Base-by-base conservation (phyloP, 2,329 filamentous ascomycete genomes). In the Xylaria sp. region DNA sequence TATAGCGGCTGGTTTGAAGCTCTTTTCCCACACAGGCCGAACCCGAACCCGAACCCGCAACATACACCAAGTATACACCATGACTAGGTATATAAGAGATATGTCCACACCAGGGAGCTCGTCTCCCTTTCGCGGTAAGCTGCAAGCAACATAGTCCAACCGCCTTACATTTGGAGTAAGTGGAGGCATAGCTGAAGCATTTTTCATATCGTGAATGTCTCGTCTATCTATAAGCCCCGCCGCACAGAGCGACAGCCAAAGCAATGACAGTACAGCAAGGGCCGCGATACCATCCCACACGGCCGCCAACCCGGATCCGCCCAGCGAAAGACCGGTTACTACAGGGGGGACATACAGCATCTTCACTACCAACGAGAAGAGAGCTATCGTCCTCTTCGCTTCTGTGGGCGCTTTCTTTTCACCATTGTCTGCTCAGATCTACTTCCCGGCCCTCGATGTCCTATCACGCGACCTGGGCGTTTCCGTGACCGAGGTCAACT, bases 371-470 rank as follows among this genome's bases (percentile, higher is more conserved):
- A 63, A 60, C 58, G 68, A 75, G 62, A 75, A 75, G 60, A 65
- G 64, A 33, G 58, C 60, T 15, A 72, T 75, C 23, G 72, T 75
- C 13, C 46, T 74, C 29, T 68, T 65, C 27, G 70, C 73, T 15
- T 69, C 73, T 15, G 58, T 62, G 11, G 71, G 69, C 4, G 72
- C 73, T n/a, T 70, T 75, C 62, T 71, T 75, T 49, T 74, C 74
- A 0, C 74, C 73, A 11, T 51, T 75, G 8, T 73, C 71, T 8
- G 72, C 69, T 6, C 71, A 78, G 54, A 81, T 81, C 4, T 83
- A 81, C 72, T 78, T 79, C 33, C 80, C 80, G 8, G 80, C 80
- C 1, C 72, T 81, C 11, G 74, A 74, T 19, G 68, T 73, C 2
- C 67, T 83, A 8, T 75, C 79, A 4, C 65, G 69, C 2, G 77